These are phyloP conservation scores for Lonicera japonica DNA, from an alignment of 129 eudicot species.

Conservation along the genomic window DNA sequence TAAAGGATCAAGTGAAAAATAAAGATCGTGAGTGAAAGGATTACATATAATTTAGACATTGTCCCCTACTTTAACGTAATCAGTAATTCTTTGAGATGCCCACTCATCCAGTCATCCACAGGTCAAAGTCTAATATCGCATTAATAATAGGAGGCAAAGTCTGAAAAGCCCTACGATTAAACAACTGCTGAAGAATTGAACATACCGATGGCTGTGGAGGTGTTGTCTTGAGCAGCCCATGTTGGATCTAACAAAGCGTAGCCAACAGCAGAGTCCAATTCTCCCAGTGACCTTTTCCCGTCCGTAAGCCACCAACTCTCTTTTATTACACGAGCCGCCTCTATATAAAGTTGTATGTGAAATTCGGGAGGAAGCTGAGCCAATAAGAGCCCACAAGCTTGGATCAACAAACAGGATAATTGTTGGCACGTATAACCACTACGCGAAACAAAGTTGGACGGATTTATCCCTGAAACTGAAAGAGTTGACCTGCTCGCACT, in stretches of 20 bases:
- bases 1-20: conserved; percentile 6
- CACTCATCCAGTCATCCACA: no score
- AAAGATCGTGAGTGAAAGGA: no score
- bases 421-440: conserved; percentile 95
- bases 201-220: conserved; percentile 91
- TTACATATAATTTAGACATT: neutral
- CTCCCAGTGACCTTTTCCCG: conserved; percentile 60
- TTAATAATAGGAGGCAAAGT: no score
- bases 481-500: conserved; percentile 56
- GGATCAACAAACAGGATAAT: conserved; percentile 88
- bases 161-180: no score
- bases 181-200: no score
- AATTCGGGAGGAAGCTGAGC: conserved; percentile 96
- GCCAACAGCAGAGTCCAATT: conserved; percentile 88
- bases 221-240: conserved; percentile 98
- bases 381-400: conserved; percentile 89
- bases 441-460: conserved; percentile 57
- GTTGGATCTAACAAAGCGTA: conserved; percentile 96
- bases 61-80: no score
- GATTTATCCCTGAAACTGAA: conserved; percentile 54
- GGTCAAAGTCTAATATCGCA: neutral
- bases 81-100: no score
- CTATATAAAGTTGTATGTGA: conserved; percentile 76
- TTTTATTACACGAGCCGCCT: conserved; percentile 84
- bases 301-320: conserved; percentile 97